Conservation (phyloP, 345 rosid species). For the Triadica sebifera region DNA sequence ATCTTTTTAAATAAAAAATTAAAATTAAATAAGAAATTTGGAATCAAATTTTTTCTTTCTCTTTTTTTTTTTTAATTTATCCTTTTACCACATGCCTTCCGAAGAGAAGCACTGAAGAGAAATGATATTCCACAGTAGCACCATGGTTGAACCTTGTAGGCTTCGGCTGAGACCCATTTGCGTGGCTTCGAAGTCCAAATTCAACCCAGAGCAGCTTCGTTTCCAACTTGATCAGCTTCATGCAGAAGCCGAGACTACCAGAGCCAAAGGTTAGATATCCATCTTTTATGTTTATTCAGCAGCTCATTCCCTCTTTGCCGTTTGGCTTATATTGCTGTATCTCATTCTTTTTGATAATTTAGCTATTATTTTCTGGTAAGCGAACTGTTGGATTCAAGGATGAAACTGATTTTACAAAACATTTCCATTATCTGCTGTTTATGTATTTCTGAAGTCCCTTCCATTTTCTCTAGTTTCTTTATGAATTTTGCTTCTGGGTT, state of each 20-base stretch:
- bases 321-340: too few relatives aligned
- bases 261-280: constrained; percentile 55
- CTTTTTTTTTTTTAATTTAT: too few relatives aligned
- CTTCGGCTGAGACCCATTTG: constrained; percentile 29
- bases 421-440: not conserved
- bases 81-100: too few relatives aligned
- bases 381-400: too few relatives aligned
- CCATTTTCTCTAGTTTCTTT: not conserved
- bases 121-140: constrained; percentile 41
- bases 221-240: constrained; percentile 70
- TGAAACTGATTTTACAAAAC: not conserved
- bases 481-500: not conserved
- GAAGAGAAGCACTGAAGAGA: not conserved
- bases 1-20: too few relatives aligned
- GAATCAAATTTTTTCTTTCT: too few relatives aligned
- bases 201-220: constrained; percentile 56
- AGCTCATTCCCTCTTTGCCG: too few relatives aligned
- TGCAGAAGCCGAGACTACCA: constrained; percentile 63
- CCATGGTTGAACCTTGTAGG: constrained; percentile 27
- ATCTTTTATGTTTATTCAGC: not conserved
- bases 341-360: not conserved
- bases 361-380: not conserved
- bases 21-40: too few relatives aligned
- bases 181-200: constrained; percentile 23
- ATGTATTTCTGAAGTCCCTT: not conserved